Conservation (phyloP, 768 basidiomycete genomes). For the Infundibulicybe gibba region DNA sequence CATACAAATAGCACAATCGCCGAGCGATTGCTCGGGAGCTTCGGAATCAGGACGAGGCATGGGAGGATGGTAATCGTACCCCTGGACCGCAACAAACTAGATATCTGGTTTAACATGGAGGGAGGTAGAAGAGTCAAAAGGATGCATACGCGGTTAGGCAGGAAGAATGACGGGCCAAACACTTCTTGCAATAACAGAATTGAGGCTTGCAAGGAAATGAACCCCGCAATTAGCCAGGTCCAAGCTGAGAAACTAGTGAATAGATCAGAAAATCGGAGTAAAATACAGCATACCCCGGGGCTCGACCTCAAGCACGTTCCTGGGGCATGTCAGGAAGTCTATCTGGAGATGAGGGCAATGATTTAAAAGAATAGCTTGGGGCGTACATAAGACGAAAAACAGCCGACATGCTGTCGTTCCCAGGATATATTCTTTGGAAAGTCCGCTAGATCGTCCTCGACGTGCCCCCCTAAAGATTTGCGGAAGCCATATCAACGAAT, state of each 20-base stretch:
- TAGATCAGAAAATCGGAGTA: slow-evolving; percentile 2
- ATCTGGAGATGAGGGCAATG: slow-evolving; percentile 2
- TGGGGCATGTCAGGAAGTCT: slow-evolving; percentile 84
- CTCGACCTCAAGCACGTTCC: slow-evolving; percentile 82
- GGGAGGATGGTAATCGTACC: slow-evolving; percentile 84
- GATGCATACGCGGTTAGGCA: slow-evolving; percentile 57
- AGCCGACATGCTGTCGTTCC: slow-evolving; percentile 74
- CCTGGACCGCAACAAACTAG: slow-evolving; percentile 56
- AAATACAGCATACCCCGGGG: slow-evolving; percentile 52
- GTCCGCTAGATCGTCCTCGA: slow-evolving; percentile 65
- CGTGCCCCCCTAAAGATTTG: slow-evolving; percentile 78
- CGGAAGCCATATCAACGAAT: slow-evolving; percentile 81
- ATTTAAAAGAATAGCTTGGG: neutral
- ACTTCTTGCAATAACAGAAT: slow-evolving; percentile 70
- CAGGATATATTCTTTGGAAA: slow-evolving; percentile 68
- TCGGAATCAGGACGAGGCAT: slow-evolving; percentile 72
- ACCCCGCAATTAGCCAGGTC: slow-evolving; percentile 55
- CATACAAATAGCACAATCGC: slow-evolving; percentile 94
- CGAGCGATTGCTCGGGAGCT: slow-evolving; percentile 69
- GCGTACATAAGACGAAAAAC: slow-evolving; percentile 73
- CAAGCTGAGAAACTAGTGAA: slow-evolving; percentile 41
- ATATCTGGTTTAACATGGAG: slow-evolving; percentile 1
- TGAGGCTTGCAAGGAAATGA: slow-evolving; percentile 60
- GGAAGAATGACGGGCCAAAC: slow-evolving; percentile 82
- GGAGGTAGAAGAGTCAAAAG: neutral